A percentile compares a stretch with the other conserved stretches of the same genome.
phyloP scores from a whole-genome alignment of 768 basidiomycete genomes.

The Cystofilobasidium macerans region DNA sequence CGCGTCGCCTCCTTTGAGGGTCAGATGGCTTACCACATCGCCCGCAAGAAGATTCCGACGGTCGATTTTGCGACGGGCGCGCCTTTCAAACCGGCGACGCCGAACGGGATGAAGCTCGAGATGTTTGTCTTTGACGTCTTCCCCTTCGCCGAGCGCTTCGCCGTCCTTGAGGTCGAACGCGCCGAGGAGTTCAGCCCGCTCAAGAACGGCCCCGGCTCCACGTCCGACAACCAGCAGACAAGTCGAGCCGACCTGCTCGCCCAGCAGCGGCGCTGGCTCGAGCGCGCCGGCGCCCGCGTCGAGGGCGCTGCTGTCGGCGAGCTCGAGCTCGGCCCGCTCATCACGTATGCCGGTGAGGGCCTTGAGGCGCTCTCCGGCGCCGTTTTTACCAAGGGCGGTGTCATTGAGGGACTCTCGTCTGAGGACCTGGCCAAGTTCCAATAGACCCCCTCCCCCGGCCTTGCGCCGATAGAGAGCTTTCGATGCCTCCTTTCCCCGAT shows the following conservation, averaged over 20 bases:
- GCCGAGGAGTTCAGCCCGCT: conserved; percentile 89
- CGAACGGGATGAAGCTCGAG: conserved; percentile 99
- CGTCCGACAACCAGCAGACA: conserved; percentile 78
- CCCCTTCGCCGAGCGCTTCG: conserved; percentile 57
- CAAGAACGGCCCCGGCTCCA: conserved; percentile 92
- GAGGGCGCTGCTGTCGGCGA: conserved; percentile 48
- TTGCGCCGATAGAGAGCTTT: too few species aligned
- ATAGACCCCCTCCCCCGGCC: too few species aligned
- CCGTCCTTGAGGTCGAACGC: conserved; percentile 77
- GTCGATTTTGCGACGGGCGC: conserved; percentile 60
- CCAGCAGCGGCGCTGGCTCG: conserved; percentile 77
- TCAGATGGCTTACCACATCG: conserved; percentile 91
- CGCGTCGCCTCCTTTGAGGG: conserved; percentile 68
- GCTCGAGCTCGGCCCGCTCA: conserved; percentile 79
- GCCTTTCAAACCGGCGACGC: conserved; percentile 63
- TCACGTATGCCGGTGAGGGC: conserved; percentile 88
- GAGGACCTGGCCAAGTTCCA: conserved; percentile 10
- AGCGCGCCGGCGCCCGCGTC: conserved; percentile 60
- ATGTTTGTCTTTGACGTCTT: conserved; percentile 99
- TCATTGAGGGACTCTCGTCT: conserved; percentile 29
- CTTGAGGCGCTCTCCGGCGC: conserved; percentile 66
- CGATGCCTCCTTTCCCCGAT: too few species aligned
- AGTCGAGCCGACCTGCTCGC: conserved; percentile 78
- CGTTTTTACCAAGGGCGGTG: conserved; percentile 62
- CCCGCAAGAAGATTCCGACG: conserved; percentile 89